phyloP scores from a whole-genome alignment of 2,329 filamentous ascomycete genomes.

The Setomelanomma holmii region DNA sequence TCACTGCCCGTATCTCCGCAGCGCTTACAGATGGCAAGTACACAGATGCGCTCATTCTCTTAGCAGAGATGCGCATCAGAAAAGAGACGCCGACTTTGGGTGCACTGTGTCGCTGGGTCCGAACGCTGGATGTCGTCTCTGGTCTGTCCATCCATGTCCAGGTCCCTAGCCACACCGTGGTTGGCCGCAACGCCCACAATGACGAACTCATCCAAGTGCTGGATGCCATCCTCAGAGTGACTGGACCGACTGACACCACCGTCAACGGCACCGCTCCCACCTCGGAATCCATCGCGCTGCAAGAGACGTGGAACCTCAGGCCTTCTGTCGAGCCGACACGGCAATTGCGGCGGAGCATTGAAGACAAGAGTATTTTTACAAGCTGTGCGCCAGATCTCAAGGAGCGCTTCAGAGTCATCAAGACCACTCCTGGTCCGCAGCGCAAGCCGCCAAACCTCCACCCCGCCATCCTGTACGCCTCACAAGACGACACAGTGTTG shows the following conservation, averaged over 20 bases:
- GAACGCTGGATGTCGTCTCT: slow-evolving; percentile 73
- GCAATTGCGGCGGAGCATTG: slow-evolving; percentile 63
- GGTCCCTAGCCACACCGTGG: slow-evolving; percentile 46
- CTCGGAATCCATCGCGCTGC: slow-evolving; percentile 62
- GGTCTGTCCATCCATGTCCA: slow-evolving; percentile 65
- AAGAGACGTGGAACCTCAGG: slow-evolving; percentile 68
- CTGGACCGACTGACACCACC: slow-evolving; percentile 64
- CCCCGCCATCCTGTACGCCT: slow-evolving; percentile 69
- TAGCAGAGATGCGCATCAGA: slow-evolving; percentile 75
- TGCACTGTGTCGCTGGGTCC: slow-evolving; percentile 74
- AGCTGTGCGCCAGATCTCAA: slow-evolving; percentile 26
- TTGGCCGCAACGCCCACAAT: slow-evolving; percentile 57
- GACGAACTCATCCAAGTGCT: slow-evolving; percentile 62
- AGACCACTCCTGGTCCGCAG: slow-evolving; percentile 65
- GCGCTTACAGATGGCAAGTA: slow-evolving; percentile 71
- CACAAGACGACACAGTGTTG: slow-evolving; percentile 63
- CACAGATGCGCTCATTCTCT: slow-evolving; percentile 68
- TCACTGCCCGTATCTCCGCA: slow-evolving; percentile 71
- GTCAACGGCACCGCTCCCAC: slow-evolving; percentile 27
- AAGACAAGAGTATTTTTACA: slow-evolving; percentile 59
- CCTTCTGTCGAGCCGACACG: slow-evolving; percentile 48
- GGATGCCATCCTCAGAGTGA: slow-evolving; percentile 69
- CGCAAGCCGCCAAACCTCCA: slow-evolving; percentile 74
- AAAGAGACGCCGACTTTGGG: slow-evolving; percentile 70
- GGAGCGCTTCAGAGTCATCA: slow-evolving; percentile 63